A percentile compares a stretch with the other conserved stretches of the same genome.
Evolutionary conservation across 2,329 filamentous ascomycete species (phyloP).

Genomic region (Paecilomyces sp.): DNA sequence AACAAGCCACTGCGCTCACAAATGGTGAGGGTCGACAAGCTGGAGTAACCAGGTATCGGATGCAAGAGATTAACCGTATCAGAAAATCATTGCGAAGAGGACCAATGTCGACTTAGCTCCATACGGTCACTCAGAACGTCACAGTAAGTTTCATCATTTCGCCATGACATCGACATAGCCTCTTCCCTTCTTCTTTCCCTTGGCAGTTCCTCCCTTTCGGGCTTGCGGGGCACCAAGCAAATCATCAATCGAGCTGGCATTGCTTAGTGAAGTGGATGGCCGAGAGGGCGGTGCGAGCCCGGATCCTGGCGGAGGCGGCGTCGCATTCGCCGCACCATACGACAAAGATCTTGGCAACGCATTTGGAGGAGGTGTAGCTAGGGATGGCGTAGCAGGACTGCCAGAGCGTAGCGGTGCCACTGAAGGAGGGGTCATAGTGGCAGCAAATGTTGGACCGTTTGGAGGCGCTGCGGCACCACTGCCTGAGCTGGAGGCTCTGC

Average conservation of each 20-base stretch:
- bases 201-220: conserved; percentile 56
- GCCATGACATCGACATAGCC: conserved; percentile 97
- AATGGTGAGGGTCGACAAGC: not conserved
- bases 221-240: conserved; percentile 68
- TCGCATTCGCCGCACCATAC: conserved; percentile 24
- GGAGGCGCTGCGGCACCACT: conserved; percentile 26
- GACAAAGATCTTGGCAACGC: conserved; percentile 28
- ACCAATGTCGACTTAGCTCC: not conserved
- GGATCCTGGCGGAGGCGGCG: conserved; percentile 28
- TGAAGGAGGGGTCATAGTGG: not conserved
- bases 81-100: not conserved
- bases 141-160: conserved; percentile 36
- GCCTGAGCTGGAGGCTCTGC: conserved; percentile 47
- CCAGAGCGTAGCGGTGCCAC: conserved; percentile 15
- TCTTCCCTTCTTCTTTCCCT: conserved; percentile 72
- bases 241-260: conserved; percentile 92
- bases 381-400: conserved; percentile 23
- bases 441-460: conserved; percentile 7
- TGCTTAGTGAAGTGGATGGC: conserved; percentile 76
- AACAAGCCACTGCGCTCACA: not conserved
- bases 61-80: not conserved
- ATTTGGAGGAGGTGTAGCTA: conserved; percentile 21
- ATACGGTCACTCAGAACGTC: not conserved
- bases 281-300: conserved; percentile 52
- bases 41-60: not conserved